Conservation (phyloP, 345 rosid genomes). For the Lumnitzera racemosa region DNA sequence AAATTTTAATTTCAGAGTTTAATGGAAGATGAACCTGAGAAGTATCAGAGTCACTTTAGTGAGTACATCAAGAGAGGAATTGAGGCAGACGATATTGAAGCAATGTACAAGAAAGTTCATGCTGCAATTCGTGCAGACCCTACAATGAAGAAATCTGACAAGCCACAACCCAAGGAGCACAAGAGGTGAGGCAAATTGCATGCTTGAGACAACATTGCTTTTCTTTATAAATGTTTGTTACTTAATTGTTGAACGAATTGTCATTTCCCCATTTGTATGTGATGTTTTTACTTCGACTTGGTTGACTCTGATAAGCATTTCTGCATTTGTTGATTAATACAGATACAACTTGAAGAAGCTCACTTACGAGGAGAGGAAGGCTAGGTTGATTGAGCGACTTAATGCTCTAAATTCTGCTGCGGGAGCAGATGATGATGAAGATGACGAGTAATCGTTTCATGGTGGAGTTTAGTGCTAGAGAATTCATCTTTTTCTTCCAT, state of each 20-base stretch:
- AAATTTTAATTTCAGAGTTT: slow-evolving; percentile 23
- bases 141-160: slow-evolving; percentile 35
- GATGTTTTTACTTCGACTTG: neutral
- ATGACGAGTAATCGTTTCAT: slow-evolving; percentile 33
- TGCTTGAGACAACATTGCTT: neutral
- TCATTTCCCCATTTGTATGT: neutral
- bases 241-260: neutral
- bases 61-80: slow-evolving; percentile 50
- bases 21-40: slow-evolving; percentile 63
- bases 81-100: slow-evolving; percentile 49
- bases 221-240: neutral
- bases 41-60: slow-evolving; percentile 56
- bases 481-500: neutral
- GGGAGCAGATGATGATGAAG: slow-evolving; percentile 25
- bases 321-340: slow-evolving; percentile 4
- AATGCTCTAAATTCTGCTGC: slow-evolving; percentile 46
- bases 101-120: slow-evolving; percentile 57
- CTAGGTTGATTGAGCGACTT: slow-evolving; percentile 64
- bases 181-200: slow-evolving; percentile 34
- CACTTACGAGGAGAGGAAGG: slow-evolving; percentile 72
- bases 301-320: neutral
- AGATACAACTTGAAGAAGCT: slow-evolving; percentile 80
- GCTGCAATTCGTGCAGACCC: slow-evolving; percentile 80
- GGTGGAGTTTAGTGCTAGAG: neutral
- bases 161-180: slow-evolving; percentile 46